phyloP scores from a whole-genome alignment of 352 stramenopile genomes.

The Globisporangium uncinulatum region DNA sequence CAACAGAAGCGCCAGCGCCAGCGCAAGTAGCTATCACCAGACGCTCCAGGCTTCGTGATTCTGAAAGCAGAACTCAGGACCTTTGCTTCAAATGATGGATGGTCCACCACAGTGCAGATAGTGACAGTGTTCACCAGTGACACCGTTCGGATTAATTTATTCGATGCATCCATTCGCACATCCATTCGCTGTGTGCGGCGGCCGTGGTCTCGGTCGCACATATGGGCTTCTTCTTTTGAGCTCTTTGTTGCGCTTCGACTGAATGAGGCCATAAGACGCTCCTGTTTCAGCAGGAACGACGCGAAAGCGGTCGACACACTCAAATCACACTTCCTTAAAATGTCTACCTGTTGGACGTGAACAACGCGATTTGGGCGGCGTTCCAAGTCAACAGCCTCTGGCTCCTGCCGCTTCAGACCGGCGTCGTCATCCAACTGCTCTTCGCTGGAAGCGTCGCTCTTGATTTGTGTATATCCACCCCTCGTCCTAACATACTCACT shows the following conservation, averaged over 20 bases:
- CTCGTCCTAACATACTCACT: too few species aligned
- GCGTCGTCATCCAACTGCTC: constrained; percentile 26
- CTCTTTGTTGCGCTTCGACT: constrained; percentile 21
- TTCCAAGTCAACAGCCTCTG: constrained; percentile 37
- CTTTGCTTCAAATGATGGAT: not conserved
- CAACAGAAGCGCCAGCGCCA: constrained; percentile 58
- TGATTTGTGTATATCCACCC: not conserved
- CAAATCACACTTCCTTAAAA: too few species aligned
- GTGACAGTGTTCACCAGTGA: too few species aligned
- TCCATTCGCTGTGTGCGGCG: too few species aligned
- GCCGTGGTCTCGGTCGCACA: constrained; percentile 21
- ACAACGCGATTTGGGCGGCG: constrained; percentile 23
- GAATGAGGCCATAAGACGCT: constrained; percentile 22
- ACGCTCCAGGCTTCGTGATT: too few species aligned
- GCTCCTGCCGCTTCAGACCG: constrained; percentile 35
- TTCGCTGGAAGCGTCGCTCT: constrained; percentile 9
- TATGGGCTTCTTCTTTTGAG: constrained; percentile 21
- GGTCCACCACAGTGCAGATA: too few species aligned
- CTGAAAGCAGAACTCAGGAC: not conserved
- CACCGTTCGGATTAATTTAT: too few species aligned
- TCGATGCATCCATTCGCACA: not conserved
- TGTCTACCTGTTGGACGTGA: constrained; percentile 31
- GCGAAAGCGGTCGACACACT: constrained; percentile 18
- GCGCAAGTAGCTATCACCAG: constrained; percentile 15
- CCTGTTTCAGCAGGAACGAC: constrained; percentile 19